Conservation (phyloP, 257 asterid species). For the Solanum bukasovii region DNA sequence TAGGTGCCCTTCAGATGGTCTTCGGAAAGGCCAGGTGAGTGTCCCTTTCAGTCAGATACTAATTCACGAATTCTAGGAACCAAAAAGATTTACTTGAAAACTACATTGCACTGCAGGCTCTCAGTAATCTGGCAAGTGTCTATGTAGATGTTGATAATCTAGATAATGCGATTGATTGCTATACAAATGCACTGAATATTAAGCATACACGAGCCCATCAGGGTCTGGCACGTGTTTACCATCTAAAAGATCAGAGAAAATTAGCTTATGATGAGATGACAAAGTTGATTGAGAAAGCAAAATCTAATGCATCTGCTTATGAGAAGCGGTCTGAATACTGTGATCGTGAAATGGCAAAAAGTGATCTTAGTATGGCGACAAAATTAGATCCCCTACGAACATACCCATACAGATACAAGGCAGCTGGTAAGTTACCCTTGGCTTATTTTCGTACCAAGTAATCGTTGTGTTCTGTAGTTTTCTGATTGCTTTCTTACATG, state of each 20-base stretch:
- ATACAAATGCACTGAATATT: slow-evolving; percentile 79
- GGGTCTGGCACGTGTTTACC: slow-evolving; percentile 92
- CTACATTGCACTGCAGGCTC: slow-evolving; percentile 44
- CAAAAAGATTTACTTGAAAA: not conserved
- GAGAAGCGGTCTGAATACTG: slow-evolving; percentile 90
- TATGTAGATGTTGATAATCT: slow-evolving; percentile 76
- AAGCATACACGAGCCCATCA: slow-evolving; percentile 95
- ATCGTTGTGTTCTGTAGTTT: not conserved
- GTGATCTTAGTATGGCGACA: slow-evolving; percentile 78
- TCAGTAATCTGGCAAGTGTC: slow-evolving; percentile 82
- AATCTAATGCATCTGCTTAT: slow-evolving; percentile 83
- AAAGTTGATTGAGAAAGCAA: slow-evolving; percentile 82
- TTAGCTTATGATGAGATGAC: slow-evolving; percentile 97
- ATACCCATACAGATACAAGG: slow-evolving; percentile 85
- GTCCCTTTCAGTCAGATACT: not conserved
- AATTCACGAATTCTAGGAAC: not conserved
- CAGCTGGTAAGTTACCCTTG: slow-evolving; percentile 57
- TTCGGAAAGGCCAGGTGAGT: slow-evolving; percentile 94
- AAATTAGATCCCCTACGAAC: slow-evolving; percentile 81
- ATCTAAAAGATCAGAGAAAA: slow-evolving; percentile 69
- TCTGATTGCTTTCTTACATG: not conserved
- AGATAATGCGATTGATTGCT: slow-evolving; percentile 75
- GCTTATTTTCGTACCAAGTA: not conserved
- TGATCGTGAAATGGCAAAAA: slow-evolving; percentile 88
- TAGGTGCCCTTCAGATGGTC: slow-evolving; percentile 95